These are phyloP conservation scores for Taiozyma sp. DNA, from an alignment of 1,139 yeast species.

Conservation along the genomic window DNA sequence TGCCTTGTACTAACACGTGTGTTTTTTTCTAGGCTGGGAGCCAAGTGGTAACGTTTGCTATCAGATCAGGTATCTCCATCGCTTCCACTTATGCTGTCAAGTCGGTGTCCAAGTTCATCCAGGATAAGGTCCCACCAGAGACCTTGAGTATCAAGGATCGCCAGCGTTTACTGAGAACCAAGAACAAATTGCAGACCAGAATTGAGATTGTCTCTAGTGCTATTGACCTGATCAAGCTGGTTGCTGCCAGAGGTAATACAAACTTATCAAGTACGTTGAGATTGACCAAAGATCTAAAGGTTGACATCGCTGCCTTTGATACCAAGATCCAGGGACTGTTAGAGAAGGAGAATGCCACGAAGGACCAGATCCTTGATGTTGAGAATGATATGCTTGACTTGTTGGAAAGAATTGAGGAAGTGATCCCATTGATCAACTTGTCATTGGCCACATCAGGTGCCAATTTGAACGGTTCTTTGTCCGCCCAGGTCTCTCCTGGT, in stretches of 20 bases:
- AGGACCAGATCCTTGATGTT: constrained; percentile 42
- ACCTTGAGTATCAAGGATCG: constrained; percentile 31
- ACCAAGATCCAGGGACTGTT: constrained; percentile 35
- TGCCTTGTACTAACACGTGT: background rate
- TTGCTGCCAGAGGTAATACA: constrained; percentile 70
- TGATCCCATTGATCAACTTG: constrained; percentile 64
- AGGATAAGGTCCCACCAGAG: constrained; percentile 48
- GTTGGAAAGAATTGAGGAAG: constrained; percentile 52
- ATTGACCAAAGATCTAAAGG: constrained; percentile 50
- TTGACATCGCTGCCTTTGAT: constrained; percentile 58
- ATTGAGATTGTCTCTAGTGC: constrained; percentile 63
- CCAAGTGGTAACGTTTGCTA: constrained; percentile 77
- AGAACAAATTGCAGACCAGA: constrained; percentile 48
- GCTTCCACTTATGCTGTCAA: constrained; percentile 75
- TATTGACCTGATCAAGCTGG: constrained; percentile 61
- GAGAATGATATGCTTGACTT: constrained; percentile 45
- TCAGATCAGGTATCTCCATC: constrained; percentile 67
- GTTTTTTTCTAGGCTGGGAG: constrained; percentile 52
- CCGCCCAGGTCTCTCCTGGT: constrained; percentile 58
- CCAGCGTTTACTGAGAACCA: constrained; percentile 35
- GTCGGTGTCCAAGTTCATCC: constrained; percentile 54
- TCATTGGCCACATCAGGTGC: constrained; percentile 71
- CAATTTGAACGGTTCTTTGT: constrained; percentile 45
- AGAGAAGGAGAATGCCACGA: constrained; percentile 22
- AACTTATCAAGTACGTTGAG: constrained; percentile 51